A percentile compares a stretch with the other conserved stretches of the same genome.
Evolutionary conservation across 2,329 filamentous ascomycete species (phyloP).

Genomic region (Pseudogymnoascus sp.): DNA sequence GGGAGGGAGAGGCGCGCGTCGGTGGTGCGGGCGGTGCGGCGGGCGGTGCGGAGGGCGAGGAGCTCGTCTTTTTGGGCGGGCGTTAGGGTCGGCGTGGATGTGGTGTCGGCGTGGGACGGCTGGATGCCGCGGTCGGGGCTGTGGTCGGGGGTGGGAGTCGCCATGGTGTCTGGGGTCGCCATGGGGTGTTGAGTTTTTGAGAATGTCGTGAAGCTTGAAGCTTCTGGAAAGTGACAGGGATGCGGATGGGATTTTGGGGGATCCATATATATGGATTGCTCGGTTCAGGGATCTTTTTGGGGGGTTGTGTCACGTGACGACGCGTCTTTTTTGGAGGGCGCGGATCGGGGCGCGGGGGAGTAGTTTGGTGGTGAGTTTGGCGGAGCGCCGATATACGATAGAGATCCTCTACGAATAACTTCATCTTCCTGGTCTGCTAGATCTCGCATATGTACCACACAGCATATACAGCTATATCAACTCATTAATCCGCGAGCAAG

Average conservation of each 20-base stretch:
- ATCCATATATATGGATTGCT: background rate
- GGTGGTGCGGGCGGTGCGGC: slow-evolving; percentile 12
- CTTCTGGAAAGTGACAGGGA: background rate
- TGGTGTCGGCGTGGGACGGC: background rate
- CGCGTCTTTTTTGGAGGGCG: background rate
- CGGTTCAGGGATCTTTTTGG: background rate
- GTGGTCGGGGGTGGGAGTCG: background rate
- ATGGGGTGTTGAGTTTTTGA: background rate
- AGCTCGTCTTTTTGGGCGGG: no score
- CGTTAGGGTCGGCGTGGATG: background rate
- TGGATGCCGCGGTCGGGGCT: no score
- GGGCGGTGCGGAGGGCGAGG: background rate
- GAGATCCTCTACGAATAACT: background rate
- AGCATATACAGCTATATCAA: background rate
- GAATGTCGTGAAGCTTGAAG: background rate
- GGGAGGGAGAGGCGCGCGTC: slow-evolving; percentile 49
- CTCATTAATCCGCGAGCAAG: background rate
- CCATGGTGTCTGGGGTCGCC: background rate
- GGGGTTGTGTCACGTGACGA: background rate
- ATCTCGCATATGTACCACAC: background rate
- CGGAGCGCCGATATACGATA: background rate
- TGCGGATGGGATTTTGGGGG: background rate
- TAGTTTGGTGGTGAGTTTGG: background rate
- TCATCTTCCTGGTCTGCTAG: background rate
- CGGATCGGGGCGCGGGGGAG: background rate